Base-by-base conservation (phyloP, 2,329 filamentous ascomycete genomes). In the Amauroascus niger region DNA sequence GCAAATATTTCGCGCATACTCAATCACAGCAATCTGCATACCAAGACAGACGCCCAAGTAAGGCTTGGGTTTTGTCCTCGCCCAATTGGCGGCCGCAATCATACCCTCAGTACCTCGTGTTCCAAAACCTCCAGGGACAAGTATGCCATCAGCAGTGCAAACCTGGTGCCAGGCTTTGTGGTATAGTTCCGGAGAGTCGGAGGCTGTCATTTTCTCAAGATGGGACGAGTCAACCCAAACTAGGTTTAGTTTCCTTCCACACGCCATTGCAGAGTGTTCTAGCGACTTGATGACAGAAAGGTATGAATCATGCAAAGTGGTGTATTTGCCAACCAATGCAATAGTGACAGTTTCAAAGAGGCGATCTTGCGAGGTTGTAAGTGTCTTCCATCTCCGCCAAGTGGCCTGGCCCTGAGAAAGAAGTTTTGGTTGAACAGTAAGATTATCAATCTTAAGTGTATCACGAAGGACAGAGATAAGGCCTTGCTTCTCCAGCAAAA, bases 291-390 rank as follows among this genome's bases (percentile, higher is more conserved):
- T 78, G 41, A 95, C 84, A 43, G 81, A 86, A 46, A 95, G 78
- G 65, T 96, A 97, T 3, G 87, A 85, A 68, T 97, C 91, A 52
- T 89, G 83, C 3, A 91, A 80, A 51, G 82, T 81, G 20, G 83
- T 84, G 69, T 98, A 98, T 72, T 97, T 97, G 61, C 93, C 93
- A 9, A 97, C 90, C 11, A 98, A 76, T 7, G 82, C 88, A 66
- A 98, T 94, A 39, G 79, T 79, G 55, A 97, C 84, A 0, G 79
- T 76, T 41, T 88, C 83, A 54, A 80, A 77, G 49, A 84, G 75
- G 56, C 81, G 80, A 53, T 84, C 78, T 63, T 87, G 80, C 16
- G 80, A 78, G 6, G 79, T 77, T 4, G 88, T 86, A 6, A 87
- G 78, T 30, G 74, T 73, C 64, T 83, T 83, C 91, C 91, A 97